Evolutionary conservation across 495 filamentous ascomycete species (phyloP).

Genomic region (Neurospora sp.): DNA sequence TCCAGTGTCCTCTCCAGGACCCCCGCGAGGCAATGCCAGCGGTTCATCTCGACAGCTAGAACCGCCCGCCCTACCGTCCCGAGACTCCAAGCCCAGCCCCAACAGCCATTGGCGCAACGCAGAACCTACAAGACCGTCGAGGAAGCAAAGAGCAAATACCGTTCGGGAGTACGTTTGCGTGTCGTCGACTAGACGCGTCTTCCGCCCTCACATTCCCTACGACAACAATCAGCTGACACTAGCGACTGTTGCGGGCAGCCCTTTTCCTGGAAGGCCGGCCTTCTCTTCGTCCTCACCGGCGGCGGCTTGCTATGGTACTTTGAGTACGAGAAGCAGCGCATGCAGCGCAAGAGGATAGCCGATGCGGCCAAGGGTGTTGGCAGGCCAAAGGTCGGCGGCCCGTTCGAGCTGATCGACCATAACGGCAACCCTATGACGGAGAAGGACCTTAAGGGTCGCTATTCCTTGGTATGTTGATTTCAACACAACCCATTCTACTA

Average conservation of each 20-base stretch:
- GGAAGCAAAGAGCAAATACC: slow-evolving; percentile 42
- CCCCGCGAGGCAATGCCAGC: slow-evolving; percentile 15
- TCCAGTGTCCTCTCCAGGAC: slow-evolving; percentile 14
- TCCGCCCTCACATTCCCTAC: slow-evolving; percentile 1
- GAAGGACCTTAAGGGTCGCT: slow-evolving; percentile 75
- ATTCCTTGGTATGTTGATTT: slow-evolving; percentile 49
- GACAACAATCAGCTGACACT: background rate
- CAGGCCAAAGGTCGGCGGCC: slow-evolving; percentile 82
- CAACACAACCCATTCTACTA: background rate
- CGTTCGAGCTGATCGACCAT: slow-evolving; percentile 73
- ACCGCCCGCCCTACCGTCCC: slow-evolving; percentile 8
- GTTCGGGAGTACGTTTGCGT: slow-evolving; percentile 34
- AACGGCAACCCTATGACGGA: slow-evolving; percentile 66
- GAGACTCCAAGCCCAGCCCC: slow-evolving; percentile 12
- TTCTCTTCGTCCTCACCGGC: slow-evolving; percentile 74
- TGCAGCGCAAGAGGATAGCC: slow-evolving; percentile 76
- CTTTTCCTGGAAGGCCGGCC: slow-evolving; percentile 81
- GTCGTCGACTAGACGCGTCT: background rate
- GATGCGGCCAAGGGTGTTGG: slow-evolving; percentile 90
- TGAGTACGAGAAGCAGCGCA: slow-evolving; percentile 75
- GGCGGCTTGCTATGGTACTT: slow-evolving; percentile 79
- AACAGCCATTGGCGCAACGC: slow-evolving; percentile 24
- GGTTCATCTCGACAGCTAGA: slow-evolving; percentile 18
- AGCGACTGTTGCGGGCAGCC: slow-evolving; percentile 39
- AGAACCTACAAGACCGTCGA: slow-evolving; percentile 43